Base-by-base conservation (phyloP, 2,329 filamentous ascomycete species). In the Fusarium tricinctum region DNA sequence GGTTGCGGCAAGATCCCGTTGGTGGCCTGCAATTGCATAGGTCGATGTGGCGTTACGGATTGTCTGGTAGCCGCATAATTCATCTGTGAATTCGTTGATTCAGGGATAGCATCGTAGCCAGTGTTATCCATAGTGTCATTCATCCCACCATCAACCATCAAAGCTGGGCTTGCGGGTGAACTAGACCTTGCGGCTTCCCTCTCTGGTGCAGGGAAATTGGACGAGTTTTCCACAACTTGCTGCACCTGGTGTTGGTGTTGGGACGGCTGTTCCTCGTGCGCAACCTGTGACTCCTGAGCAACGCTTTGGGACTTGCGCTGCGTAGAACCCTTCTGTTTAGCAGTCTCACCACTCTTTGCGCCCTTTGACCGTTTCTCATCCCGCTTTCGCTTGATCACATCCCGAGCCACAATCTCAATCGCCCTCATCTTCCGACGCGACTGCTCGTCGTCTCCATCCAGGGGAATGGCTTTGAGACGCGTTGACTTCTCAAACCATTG, bases 351-450 rank as follows among this genome's bases (percentile, higher is more conserved):
- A 1, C 82, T 82, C 61, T 49, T 60, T 4, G 8, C 43, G 30
- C 13, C 20, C 35, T 65, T 50, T 8, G 35, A 38, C 26, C 66
- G 39, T 19, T 87, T 86, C 67, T 92, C 89, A 71, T 93, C 90
- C 35, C 90, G 86, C 53, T 91, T 83, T 47, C 92, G 85, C 79
- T 94, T 94, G 85, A 92, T 90, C 19, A 93, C 90, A 78, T 95
- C 92, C 51, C 89, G 85, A 52, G 91, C 91, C 5, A 96, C 80
- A 0, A 91, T 83, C 64, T 94, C 91, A 46, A 94, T 77, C 2
- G 91, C 91, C 68, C 87, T 89, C 33, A 87, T 75, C 75, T 89
- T 92, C 45, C 82, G 78, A 22, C 79, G 73, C 56, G 88, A 83
- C 22, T 84, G 80, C 3, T 86, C 82, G 65, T 90, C 86, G 2